These are phyloP conservation scores for Candida gigantensis DNA, from an alignment of 1,139 yeast species.

Conservation along the genomic window DNA sequence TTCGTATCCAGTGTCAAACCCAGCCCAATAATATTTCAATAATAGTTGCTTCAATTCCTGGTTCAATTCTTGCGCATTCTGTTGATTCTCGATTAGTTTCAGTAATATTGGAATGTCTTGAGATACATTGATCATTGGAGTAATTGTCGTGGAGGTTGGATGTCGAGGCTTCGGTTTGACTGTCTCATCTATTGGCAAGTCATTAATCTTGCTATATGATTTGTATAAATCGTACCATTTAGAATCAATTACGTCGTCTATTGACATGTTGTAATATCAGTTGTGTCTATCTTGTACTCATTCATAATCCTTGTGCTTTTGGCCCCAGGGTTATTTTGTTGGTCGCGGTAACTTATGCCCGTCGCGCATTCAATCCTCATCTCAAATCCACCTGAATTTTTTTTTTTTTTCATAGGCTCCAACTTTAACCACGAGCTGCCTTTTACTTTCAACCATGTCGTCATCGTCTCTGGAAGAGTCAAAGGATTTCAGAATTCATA, in stretches of 20 bases:
- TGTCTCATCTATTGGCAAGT: conserved; percentile 5
- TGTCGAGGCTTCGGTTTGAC: conserved; percentile 1
- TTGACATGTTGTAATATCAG: background rate
- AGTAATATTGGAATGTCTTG: conserved; percentile 17
- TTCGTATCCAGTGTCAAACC: conserved; percentile 27
- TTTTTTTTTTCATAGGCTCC: background rate
- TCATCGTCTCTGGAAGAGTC: conserved; percentile 1
- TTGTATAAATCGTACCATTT: conserved; percentile 13
- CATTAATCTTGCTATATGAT: conserved; percentile 7
- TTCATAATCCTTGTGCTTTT: too few species aligned
- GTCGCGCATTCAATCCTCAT: too few species aligned
- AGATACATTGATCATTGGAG: conserved; percentile 5
- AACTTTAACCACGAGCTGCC: too few species aligned
- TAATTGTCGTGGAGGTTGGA: background rate
- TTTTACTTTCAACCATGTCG: conserved; percentile 4
- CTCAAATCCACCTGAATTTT: too few species aligned
- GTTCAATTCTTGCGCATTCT: conserved; percentile 18
- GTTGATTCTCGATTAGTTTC: conserved; percentile 17
- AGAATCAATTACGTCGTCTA: conserved; percentile 8
- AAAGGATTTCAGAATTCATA: conserved; percentile 57
- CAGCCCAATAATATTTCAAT: conserved; percentile 39
- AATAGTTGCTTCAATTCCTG: conserved; percentile 26
- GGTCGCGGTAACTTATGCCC: too few species aligned
- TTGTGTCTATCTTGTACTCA: too few species aligned
- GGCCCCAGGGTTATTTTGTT: too few species aligned